phyloP scores from a whole-genome alignment of 2,329 filamentous ascomycete genomes.

The Pseudocercospora pini-densiflorae region DNA sequence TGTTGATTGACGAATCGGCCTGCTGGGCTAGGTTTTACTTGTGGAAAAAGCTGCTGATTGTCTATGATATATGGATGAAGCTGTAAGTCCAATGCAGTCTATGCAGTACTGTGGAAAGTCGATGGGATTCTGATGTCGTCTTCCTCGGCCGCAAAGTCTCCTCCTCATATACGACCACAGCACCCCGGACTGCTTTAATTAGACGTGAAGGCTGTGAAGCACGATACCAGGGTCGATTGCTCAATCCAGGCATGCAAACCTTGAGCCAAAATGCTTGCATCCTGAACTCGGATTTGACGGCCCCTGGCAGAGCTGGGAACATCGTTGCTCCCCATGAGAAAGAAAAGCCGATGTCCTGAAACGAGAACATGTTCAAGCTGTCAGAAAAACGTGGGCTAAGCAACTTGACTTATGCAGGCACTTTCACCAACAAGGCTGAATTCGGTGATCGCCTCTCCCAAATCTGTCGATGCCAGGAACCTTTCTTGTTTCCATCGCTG shows the following conservation, averaged over 20 bases:
- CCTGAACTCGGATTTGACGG: not conserved
- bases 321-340: not conserved
- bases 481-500: not conserved
- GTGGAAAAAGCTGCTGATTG: not conserved
- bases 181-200: slow-evolving; percentile 12
- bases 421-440: not conserved
- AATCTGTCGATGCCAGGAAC: not conserved
- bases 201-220: slow-evolving; percentile 11
- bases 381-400: not conserved
- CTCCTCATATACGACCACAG: not conserved
- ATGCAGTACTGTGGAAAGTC: not conserved
- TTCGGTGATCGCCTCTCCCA: not conserved
- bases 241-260: not conserved
- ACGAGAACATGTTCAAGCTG: not conserved
- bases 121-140: not conserved
- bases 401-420: not conserved
- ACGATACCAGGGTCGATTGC: not conserved
- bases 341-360: not conserved
- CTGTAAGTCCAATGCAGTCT: not conserved
- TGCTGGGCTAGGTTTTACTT: not conserved
- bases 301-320: not conserved
- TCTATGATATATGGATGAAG: not conserved
- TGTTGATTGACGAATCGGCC: not conserved
- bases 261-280: not conserved
- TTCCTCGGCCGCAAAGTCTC: not conserved